Base-by-base conservation (phyloP, 2,329 filamentous ascomycete genomes). In the Diaporthe aspalathi region DNA sequence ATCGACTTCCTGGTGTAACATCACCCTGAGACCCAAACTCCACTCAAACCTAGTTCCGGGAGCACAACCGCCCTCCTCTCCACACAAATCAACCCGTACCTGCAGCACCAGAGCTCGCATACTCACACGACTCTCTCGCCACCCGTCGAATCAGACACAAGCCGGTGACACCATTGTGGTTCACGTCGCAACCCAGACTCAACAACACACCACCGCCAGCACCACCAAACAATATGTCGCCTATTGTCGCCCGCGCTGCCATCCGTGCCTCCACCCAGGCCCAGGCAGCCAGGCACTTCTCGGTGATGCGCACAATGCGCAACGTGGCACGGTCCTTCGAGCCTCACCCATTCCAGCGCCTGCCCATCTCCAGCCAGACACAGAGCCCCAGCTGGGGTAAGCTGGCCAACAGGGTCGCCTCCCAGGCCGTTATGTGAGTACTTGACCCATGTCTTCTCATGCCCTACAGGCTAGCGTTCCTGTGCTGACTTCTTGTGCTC, bases 301-400 rank as follows among this genome's bases (percentile, higher is more conserved):
- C 80, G 70, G 74, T 81, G 70, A 76, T 81, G 73, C 75, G 76
- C 66, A 77, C 76, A 53, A 77, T 83, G 74, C 80, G 81, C 74
- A 75, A 75, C 72, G 78, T 81, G 66, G 79, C 79, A 62, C 79
- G 81, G 63, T 76, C 77, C 40, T 81, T 83, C 67, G 81, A 83
- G 80, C 74, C 80, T 22, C 80, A 82, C 70, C 79, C 79, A 68
- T 82, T 80, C 76, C 76, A 81, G 78, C 79, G 80, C 29, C 76
- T 82, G 70, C 78, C 81, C 69, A 71, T 74, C 16, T 65, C 78
- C 20, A 72, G 70, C 45, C 72, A 73, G 32, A 68, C 80, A 32
- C 78, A 79, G 70, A 72, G 77, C 14, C 78, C 78, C 29, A 83
- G 84, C 78, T 85, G 81, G 77, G 78, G 77, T 71, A 79, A 78